Base-by-base conservation (phyloP, 2,329 filamentous ascomycete genomes). In the Diplodia scrobiculata region DNA sequence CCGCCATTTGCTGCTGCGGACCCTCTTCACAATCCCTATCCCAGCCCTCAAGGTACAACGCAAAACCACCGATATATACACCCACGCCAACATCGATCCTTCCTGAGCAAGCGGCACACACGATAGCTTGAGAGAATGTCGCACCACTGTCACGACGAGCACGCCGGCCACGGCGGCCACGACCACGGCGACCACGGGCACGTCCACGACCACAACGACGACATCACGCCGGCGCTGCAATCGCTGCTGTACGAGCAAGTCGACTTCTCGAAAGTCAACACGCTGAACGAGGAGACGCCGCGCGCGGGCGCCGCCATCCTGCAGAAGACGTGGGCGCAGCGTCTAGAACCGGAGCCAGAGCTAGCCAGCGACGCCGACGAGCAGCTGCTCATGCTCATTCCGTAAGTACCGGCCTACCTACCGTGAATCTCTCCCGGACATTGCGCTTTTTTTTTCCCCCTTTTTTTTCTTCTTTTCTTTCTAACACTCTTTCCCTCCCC, bases 241-340 rank as follows among this genome's bases (percentile, higher is more conserved):
- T 89, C 89, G 72, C 92, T 92, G 50, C 87, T 99, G 41, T 98
- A 97, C 81, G 87, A 91, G 70, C 90, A 97, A 76, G 92, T 99
- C 78, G 87, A 93, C 76, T 97, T 98, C 79, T 89, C 91, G 79
- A 85, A 88, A 32, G 88, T 99, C 69, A 86, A 83, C 45, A 95
- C 94, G 0, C 81, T 97, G 65, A 99, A 99, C 77, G 95, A 98
- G 79, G 83, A 87, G 11, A 77, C 79, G 14, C 80, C 87, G 7
- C 86, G 88, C 67, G 85, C 88, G 0, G 95, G 93, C 19, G 85
- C 86, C 70, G 86, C 85, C 1, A 85, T 98, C 34, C 86, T 96
- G 41, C 88, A 92, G 79, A 99, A 99, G 83, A 91, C 92, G 66
- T 99, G 93, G 93, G 85, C 86, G 5, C 89, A 98, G 78, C 84